These are phyloP conservation scores for Solanum virginianum DNA, from an alignment of 257 asterid genomes.

Conservation along the genomic window DNA sequence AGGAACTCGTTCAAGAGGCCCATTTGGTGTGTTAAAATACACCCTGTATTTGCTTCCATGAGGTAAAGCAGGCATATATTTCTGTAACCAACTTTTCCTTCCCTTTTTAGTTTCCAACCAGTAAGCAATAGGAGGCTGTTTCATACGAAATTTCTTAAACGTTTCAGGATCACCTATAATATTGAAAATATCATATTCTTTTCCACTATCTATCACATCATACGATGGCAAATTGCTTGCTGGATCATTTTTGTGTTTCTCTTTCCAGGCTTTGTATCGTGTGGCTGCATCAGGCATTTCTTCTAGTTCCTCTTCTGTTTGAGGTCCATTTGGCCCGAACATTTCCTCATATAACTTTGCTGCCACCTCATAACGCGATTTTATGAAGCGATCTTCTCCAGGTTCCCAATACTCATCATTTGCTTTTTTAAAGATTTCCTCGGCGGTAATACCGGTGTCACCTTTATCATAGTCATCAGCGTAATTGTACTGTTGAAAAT, in stretches of 20 bases:
- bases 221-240: conserved; percentile 75
- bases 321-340: conserved; percentile 98
- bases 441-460: conserved; percentile 62
- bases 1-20: conserved; percentile 95
- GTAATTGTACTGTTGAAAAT: conserved; percentile 85
- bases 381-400: conserved; percentile 83
- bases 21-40: conserved; percentile 78
- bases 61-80: conserved; percentile 75
- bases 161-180: conserved; percentile 59
- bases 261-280: conserved; percentile 89
- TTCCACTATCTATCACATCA: conserved; percentile 77
- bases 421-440: conserved; percentile 64
- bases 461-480: conserved; percentile 87
- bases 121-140: conserved; percentile 86
- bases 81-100: conserved; percentile 83
- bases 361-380: conserved; percentile 61
- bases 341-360: conserved; percentile 84
- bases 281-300: conserved; percentile 72
- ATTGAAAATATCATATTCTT: conserved; percentile 39
- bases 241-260: conserved; percentile 82
- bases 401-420: conserved; percentile 97
- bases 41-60: conserved; percentile 94
- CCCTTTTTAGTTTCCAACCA: conserved; percentile 97
- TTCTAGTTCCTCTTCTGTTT: conserved; percentile 88
- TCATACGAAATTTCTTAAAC: conserved; percentile 51